phyloP scores from a whole-genome alignment of 169 alveolate genomes.

The Pseudocohnilembus persalinus region DNA sequence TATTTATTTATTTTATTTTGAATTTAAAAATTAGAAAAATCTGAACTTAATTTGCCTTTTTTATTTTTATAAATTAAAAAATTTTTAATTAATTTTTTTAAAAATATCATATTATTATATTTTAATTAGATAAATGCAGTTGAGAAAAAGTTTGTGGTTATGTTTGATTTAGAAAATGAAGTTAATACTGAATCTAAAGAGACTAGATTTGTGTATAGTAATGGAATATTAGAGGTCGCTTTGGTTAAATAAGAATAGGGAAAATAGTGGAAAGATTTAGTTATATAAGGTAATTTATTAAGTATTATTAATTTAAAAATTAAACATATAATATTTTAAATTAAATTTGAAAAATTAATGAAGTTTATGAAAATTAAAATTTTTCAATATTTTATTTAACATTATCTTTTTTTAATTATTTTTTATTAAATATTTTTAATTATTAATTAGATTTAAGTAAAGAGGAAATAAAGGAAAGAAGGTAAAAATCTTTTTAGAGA shows the following conservation, averaged over 20 bases:
- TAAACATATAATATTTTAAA: not conserved
- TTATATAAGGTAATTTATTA: not conserved
- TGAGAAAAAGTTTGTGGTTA: slow-evolving; percentile 58
- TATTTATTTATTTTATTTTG: no score
- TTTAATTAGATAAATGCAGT: slow-evolving; percentile 30
- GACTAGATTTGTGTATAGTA: slow-evolving; percentile 50
- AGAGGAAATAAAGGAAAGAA: slow-evolving; percentile 34
- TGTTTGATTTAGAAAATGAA: slow-evolving; percentile 57
- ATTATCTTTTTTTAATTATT: no score
- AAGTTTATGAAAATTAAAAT: no score
- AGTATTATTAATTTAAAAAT: no score
- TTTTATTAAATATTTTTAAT: no score
- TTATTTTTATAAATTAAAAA: no score
- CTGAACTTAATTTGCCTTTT: no score
- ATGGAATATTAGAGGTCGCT: slow-evolving; percentile 23
- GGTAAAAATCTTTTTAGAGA: slow-evolving; percentile 34
- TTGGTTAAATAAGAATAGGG: slow-evolving; percentile 12
- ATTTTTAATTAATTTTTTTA: no score
- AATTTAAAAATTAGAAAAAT: no score
- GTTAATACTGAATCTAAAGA: slow-evolving; percentile 42
- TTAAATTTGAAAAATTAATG: no score
- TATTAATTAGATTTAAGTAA: slow-evolving; percentile 9
- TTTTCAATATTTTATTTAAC: no score
- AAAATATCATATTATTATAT: no score
- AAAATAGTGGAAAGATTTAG: slow-evolving; percentile 10